Percentiles rank a stretch among this genome's conserved stretches.
Evolutionary conservation across 2,329 filamentous ascomycete species (phyloP).

Genomic region (Emmonsiellopsis sp.): DNA sequence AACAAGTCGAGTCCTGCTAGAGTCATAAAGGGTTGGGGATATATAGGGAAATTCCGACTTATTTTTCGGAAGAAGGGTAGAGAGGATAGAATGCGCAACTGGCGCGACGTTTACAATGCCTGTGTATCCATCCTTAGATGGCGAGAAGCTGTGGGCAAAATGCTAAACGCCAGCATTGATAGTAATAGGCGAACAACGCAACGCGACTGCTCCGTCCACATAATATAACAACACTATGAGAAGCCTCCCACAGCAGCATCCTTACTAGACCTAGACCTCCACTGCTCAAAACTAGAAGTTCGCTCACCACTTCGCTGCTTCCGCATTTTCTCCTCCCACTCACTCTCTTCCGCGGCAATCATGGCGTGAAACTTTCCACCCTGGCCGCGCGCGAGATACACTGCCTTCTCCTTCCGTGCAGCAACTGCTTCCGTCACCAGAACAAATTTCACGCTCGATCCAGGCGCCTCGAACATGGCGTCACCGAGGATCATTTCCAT

Average conservation of each 20-base stretch:
- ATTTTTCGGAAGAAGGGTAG: no score
- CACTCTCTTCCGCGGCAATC: slow-evolving; percentile 41
- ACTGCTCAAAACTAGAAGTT: slow-evolving; percentile 34
- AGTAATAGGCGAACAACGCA: neutral
- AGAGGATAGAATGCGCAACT: no score
- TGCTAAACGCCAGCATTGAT: neutral
- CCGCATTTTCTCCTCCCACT: slow-evolving; percentile 36
- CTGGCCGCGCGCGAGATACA: slow-evolving; percentile 44
- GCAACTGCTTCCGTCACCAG: slow-evolving; percentile 64
- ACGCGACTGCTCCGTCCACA: neutral
- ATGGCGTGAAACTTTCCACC: slow-evolving; percentile 41
- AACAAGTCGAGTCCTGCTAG: no score
- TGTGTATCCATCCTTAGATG: no score
- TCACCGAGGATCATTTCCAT: slow-evolving; percentile 70
- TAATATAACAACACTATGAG: neutral
- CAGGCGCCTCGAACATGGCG: slow-evolving; percentile 71
- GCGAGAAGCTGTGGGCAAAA: no score
- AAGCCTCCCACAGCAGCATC: slow-evolving; percentile 18
- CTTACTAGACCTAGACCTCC: slow-evolving; percentile 28
- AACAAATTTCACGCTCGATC: slow-evolving; percentile 57
- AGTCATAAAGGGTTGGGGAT: no score
- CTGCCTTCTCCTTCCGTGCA: slow-evolving; percentile 46
- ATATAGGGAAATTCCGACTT: no score
- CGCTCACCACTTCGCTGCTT: slow-evolving; percentile 21
- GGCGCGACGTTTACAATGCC: no score